phyloP scores from a whole-genome alignment of 805 yeast genomes.

The Suhomyces kilbournensis region DNA sequence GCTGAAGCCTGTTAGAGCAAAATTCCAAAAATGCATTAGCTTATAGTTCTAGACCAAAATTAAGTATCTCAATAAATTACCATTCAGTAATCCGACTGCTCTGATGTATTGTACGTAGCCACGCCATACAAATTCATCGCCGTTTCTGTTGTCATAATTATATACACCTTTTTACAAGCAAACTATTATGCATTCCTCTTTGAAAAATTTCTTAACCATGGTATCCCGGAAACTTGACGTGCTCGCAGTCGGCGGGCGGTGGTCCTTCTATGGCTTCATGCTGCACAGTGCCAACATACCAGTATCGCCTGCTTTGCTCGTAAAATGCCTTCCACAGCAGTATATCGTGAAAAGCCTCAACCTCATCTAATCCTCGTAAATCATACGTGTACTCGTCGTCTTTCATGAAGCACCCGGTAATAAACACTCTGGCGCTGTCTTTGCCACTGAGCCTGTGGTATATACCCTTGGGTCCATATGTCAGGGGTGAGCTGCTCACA shows the following conservation, averaged over 20 bases:
- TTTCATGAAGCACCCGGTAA: slow-evolving; percentile 63
- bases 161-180: neutral
- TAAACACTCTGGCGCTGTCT: slow-evolving; percentile 68
- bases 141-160: too few species aligned
- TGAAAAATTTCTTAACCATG: neutral
- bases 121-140: too few species aligned
- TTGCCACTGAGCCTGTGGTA: slow-evolving; percentile 59
- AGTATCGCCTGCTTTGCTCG: slow-evolving; percentile 46
- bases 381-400: slow-evolving; percentile 62
- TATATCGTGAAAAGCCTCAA: slow-evolving; percentile 38
- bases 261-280: slow-evolving; percentile 46
- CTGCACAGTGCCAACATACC: slow-evolving; percentile 58
- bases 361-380: slow-evolving; percentile 54
- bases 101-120: too few species aligned
- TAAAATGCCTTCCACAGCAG: slow-evolving; percentile 54
- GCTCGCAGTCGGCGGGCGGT: slow-evolving; percentile 49
- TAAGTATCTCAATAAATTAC: neutral
- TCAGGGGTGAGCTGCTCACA: slow-evolving; percentile 47
- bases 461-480: slow-evolving; percentile 60
- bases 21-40: neutral
- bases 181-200: neutral
- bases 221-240: slow-evolving; percentile 11
- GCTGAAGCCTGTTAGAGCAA: slow-evolving; percentile 2
- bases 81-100: neutral
- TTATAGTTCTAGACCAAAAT: neutral